Base-by-base conservation (phyloP, 768 basidiomycete genomes). In the Cystobasidium onofrii region DNA sequence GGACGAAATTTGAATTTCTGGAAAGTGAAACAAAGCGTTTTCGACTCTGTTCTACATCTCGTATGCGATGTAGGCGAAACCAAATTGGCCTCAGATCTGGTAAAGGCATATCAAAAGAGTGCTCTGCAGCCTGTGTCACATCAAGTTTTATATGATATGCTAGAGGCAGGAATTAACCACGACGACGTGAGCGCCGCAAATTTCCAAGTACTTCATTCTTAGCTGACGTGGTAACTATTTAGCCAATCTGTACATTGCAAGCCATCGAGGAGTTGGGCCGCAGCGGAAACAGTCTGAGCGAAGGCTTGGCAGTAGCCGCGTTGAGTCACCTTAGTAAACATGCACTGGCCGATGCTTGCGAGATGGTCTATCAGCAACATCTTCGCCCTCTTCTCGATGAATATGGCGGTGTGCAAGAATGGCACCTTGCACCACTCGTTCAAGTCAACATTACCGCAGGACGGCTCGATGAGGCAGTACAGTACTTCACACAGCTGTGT, bases 321-420 rank as follows among this genome's bases (percentile, higher is more conserved):
- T 84, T 86, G 1, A 41, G 29, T 88, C 46, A 82, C 82, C 1
- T 89, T 90, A 80, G 90, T 81, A 64, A 83, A 81, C 78, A 88
- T 89, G 78, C 90, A 78, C 79, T 90, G 86, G 73, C 9, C 89
- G 87, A 64, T 85, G 84, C 52, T 89, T 83, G n/a, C 90, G 90
- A 18, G 80, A 63, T 80, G 0, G 55, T 36, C 41, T 61, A 71
- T 31, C 29, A 41, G 13, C 17, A 54, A 34, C 55, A 63, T 54
- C 50, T 64, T 25, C 29, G 25, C 17, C 52, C 74, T 7, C 25
- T 60, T 44, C 23, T 74, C 27, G 54, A 60, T 43, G 70, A 39
- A 25, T 29, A 60, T 46, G 3, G 27, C 44, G 27, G 46, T 31
- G 17, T 36, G n/a, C 29, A 60, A 34, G 65, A 74, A 52, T 75